Conservation (phyloP, 1,284 basidiomycete species). For the Neonothopanus nambi region DNA sequence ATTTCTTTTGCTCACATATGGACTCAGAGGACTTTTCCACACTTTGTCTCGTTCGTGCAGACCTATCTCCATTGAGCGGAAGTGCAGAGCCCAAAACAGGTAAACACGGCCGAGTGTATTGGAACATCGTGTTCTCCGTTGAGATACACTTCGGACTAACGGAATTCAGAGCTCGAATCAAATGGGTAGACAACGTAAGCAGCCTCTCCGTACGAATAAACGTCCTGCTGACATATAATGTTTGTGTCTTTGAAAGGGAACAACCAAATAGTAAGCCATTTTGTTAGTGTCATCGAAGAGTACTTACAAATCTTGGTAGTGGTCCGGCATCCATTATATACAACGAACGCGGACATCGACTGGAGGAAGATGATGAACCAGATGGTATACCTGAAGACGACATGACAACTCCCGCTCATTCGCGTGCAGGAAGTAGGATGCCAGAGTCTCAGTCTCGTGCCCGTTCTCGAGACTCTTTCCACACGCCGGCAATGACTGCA, state of each 20-base stretch:
- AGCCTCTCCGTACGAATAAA: constrained; percentile 7
- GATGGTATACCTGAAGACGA: constrained; percentile 59
- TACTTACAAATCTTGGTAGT: constrained; percentile 33
- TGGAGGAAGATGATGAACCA: constrained; percentile 63
- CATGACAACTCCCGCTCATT: constrained; percentile 23
- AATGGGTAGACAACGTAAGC: constrained; percentile 75
- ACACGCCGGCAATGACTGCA: constrained; percentile 10
- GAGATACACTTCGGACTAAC: constrained; percentile 81
- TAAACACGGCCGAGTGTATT: constrained; percentile 65
- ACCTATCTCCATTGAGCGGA: constrained; percentile 66
- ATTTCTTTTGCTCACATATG: neutral
- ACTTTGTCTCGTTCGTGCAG: constrained; percentile 72
- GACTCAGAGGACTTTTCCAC: constrained; percentile 66
- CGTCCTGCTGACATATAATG: constrained; percentile 9
- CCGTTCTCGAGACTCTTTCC: constrained; percentile 17
- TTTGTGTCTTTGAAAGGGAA: constrained; percentile 48
- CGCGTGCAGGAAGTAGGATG: constrained; percentile 12
- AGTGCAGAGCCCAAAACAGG: constrained; percentile 68
- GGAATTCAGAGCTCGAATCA: constrained; percentile 77
- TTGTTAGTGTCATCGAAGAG: neutral
- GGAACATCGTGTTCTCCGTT: constrained; percentile 79
- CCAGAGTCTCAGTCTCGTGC: constrained; percentile 21
- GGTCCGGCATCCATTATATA: constrained; percentile 78
- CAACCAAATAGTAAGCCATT: constrained; percentile 58
- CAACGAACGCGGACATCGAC: constrained; percentile 72